A percentile compares a stretch with the other conserved stretches of the same genome.
Conservation (phyloP, 768 basidiomycete species). For the Psilocybe tampanensis region DNA sequence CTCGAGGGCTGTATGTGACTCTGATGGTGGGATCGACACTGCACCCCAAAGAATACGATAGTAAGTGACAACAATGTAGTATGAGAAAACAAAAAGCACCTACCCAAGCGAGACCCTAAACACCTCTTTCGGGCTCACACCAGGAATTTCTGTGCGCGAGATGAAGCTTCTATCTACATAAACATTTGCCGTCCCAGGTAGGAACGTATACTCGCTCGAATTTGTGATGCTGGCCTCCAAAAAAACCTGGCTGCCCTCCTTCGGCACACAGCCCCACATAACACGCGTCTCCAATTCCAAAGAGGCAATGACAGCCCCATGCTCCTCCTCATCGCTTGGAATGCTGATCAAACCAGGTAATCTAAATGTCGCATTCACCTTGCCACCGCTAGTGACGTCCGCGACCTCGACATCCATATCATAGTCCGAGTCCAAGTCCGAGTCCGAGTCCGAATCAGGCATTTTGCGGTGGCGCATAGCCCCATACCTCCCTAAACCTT, state of each 20-base stretch:
- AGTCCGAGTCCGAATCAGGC: conserved; percentile 3
- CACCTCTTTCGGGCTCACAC: conserved; percentile 37
- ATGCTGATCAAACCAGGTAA: conserved; percentile 34
- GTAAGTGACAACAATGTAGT: too few relatives aligned
- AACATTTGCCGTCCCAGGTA: conserved; percentile 33
- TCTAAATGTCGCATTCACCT: conserved; percentile 34
- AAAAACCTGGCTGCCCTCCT: conserved; percentile 30
- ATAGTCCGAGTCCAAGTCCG: background rate
- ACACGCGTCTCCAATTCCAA: conserved; percentile 33
- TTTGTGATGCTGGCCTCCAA: conserved; percentile 39
- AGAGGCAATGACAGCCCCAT: conserved; percentile 34
- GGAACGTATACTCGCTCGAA: conserved; percentile 37
- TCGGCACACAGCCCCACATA: conserved; percentile 39
- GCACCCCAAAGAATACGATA: background rate
- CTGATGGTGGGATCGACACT: conserved; percentile 41
- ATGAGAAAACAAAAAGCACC: background rate
- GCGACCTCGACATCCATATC: background rate
- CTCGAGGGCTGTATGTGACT: conserved; percentile 36
- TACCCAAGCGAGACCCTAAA: conserved; percentile 44
- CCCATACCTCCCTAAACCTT: background rate
- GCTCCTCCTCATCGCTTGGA: conserved; percentile 29
- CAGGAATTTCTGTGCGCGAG: conserved; percentile 29
- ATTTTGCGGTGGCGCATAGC: conserved; percentile 6
- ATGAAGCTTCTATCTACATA: conserved; percentile 45
- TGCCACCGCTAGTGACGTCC: conserved; percentile 26